Percentiles rank a stretch among this genome's conserved stretches.
phyloP scores from a whole-genome alignment of 2,329 filamentous ascomycete species.

The Rutstroemia sp. region DNA sequence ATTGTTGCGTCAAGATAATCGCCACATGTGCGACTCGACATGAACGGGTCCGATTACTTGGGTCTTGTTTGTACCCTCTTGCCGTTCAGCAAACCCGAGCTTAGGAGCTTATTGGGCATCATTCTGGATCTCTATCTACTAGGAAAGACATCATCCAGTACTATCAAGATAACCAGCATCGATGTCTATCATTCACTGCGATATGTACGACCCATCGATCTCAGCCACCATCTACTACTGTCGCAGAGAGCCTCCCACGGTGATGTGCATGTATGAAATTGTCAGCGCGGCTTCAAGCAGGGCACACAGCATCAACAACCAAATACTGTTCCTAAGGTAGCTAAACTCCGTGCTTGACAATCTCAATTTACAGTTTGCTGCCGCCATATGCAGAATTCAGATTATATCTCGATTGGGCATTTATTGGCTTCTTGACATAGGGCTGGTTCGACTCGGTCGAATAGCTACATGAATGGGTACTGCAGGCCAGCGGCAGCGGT shows the following conservation, averaged over 20 bases:
- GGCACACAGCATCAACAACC: not conserved
- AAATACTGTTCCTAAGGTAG: not conserved
- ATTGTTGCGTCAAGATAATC: slow-evolving; percentile 5
- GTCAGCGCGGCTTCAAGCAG: not conserved
- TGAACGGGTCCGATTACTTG: slow-evolving; percentile 6
- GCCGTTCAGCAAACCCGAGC: not conserved
- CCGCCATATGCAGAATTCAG: not conserved
- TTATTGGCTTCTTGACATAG: slow-evolving; percentile 2
- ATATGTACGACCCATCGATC: slow-evolving; percentile 1
- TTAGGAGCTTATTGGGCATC: not conserved
- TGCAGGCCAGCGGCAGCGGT: not conserved
- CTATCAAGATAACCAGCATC: not conserved
- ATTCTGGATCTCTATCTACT: not conserved
- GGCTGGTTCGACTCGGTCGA: not conserved
- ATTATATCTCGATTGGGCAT: not conserved
- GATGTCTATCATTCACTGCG: slow-evolving; percentile 2
- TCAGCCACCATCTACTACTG: not conserved
- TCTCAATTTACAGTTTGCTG: not conserved
- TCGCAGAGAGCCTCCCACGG: not conserved
- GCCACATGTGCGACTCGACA: slow-evolving; percentile 6
- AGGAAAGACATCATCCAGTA: not conserved
- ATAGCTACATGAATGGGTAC: not conserved
- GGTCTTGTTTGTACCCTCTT: slow-evolving; percentile 1
- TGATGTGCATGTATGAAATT: not conserved
- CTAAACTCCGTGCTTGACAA: not conserved